Conservation (phyloP, 2,329 filamentous ascomycete species). For the Diaporthe amygdali region DNA sequence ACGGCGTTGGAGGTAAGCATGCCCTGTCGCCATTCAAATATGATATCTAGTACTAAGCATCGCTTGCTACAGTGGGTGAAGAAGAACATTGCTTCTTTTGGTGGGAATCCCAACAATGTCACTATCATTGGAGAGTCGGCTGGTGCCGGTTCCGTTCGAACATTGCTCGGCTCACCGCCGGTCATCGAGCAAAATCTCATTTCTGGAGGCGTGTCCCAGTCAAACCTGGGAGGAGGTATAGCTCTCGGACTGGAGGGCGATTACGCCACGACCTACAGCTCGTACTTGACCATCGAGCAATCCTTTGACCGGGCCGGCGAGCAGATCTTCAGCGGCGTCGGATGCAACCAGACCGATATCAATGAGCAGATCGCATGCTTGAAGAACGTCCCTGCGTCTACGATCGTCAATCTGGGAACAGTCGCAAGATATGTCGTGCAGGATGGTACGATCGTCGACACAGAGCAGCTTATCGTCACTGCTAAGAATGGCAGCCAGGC, state of each 20-base stretch:
- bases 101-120: slow-evolving; percentile 17
- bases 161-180: slow-evolving; percentile 51
- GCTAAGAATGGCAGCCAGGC: slow-evolving; percentile 49
- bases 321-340: slow-evolving; percentile 51
- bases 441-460: slow-evolving; percentile 56
- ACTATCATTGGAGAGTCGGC: slow-evolving; percentile 38
- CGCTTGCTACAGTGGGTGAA: slow-evolving; percentile 9
- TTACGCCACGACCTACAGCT: slow-evolving; percentile 59
- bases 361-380: slow-evolving; percentile 52
- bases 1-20: slow-evolving; percentile 45
- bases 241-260: slow-evolving; percentile 49
- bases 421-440: slow-evolving; percentile 59
- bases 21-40: too few species aligned
- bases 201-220: slow-evolving; percentile 49
- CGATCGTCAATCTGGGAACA: slow-evolving; percentile 41
- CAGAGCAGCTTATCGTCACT: slow-evolving; percentile 49
- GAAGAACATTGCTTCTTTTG: slow-evolving; percentile 22
- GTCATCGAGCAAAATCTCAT: slow-evolving; percentile 50
- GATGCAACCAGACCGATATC: slow-evolving; percentile 49
- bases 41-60: not conserved
- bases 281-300: slow-evolving; percentile 55
- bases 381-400: slow-evolving; percentile 43
- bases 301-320: slow-evolving; percentile 53
- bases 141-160: slow-evolving; percentile 54
- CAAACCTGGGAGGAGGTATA: slow-evolving; percentile 58